A percentile compares a stretch with the other conserved stretches of the same genome.
These are phyloP conservation scores for Flueggea neowawraea DNA, from an alignment of 441 rosid genomes.

Conservation along the genomic window DNA sequence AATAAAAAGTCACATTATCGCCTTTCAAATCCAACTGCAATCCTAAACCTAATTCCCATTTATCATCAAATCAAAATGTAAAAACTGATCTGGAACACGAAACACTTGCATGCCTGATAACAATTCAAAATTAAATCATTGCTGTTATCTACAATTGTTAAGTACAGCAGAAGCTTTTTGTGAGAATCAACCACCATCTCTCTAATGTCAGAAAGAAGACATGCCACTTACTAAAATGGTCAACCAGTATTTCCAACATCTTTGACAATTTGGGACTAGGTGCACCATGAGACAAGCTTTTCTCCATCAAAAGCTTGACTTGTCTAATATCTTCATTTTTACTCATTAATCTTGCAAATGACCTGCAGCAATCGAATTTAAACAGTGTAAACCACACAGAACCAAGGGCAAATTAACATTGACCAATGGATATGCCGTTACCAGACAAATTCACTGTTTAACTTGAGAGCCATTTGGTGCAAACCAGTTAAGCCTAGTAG, in stretches of 20 bases:
- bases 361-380: constrained; percentile 47
- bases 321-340: constrained; percentile 73
- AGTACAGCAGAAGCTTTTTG: not conserved
- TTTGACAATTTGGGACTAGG: constrained; percentile 93
- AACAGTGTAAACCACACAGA: constrained; percentile 12
- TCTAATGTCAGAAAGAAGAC: constrained; percentile 17
- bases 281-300: constrained; percentile 75
- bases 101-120: too few relatives aligned
- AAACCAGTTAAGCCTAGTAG: too few relatives aligned
- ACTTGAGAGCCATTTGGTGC: too few relatives aligned
- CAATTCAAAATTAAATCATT: not conserved
- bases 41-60: too few relatives aligned
- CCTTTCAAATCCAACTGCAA: too few relatives aligned
- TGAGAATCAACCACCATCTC: constrained; percentile 12
- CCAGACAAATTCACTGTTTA: too few relatives aligned
- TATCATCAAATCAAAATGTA: not conserved
- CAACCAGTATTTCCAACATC: constrained; percentile 77
- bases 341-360: constrained; percentile 80
- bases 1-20: too few relatives aligned
- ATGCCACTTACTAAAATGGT: constrained; percentile 82
- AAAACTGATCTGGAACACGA: not conserved
- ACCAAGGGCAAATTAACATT: not conserved
- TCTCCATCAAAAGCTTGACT: constrained; percentile 81
- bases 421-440: too few relatives aligned
- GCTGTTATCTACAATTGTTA: constrained; percentile 4